These are phyloP conservation scores for Neofusicoccum umdonicola DNA, from an alignment of 2,329 filamentous ascomycete species.

Conservation along the genomic window DNA sequence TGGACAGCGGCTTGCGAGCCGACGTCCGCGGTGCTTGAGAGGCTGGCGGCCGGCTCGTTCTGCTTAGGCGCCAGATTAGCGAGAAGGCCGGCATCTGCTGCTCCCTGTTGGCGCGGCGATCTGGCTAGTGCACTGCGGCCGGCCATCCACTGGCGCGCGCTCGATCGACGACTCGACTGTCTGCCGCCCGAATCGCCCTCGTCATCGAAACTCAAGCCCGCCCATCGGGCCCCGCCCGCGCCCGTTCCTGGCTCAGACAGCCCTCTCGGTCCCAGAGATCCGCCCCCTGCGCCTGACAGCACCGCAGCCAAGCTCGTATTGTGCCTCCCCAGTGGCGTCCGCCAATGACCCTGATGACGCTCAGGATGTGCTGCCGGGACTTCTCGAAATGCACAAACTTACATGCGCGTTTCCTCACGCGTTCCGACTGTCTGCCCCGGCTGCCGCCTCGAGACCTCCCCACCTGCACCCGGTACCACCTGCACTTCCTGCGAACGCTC, in stretches of 20 bases:
- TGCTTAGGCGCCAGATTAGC: neutral
- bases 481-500: neutral
- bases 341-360: slow-evolving; percentile 12
- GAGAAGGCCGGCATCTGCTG: neutral
- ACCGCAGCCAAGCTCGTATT: slow-evolving; percentile 7
- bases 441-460: neutral
- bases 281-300: neutral
- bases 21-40: neutral
- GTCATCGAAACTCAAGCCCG: neutral
- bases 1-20: neutral
- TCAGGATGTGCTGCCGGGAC: neutral
- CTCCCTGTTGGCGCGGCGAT: neutral
- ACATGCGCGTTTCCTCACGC: neutral
- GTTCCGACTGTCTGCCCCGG: neutral
- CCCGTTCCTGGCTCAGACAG: neutral
- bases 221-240: neutral
- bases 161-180: neutral
- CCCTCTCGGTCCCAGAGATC: neutral
- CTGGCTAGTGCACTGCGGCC: neutral
- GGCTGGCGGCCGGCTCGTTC: neutral
- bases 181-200: slow-evolving; percentile 8
- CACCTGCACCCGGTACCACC: neutral
- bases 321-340: neutral
- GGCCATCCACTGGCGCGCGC: neutral
- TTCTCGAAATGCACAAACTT: neutral